Evolutionary conservation across 352 stramenopile genomes (phyloP).

Genomic region (Phytophthora uliginosa): DNA sequence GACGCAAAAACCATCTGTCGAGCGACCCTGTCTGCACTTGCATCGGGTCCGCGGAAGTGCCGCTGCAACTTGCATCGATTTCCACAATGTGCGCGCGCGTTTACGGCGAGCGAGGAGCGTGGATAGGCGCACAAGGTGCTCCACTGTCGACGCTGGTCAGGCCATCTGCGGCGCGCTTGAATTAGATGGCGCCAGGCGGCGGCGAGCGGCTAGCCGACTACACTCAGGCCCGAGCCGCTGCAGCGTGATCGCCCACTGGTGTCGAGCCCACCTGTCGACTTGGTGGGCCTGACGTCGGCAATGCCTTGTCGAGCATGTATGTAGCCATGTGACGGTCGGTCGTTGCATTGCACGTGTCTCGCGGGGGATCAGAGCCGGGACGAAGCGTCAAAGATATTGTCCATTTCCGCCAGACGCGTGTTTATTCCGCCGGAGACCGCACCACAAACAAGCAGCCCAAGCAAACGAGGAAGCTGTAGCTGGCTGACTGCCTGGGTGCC

Average conservation of each 20-base stretch:
- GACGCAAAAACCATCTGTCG: background rate
- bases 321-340: background rate
- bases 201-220: background rate
- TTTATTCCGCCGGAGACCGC: background rate
- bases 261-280: background rate
- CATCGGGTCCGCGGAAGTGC: background rate
- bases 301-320: background rate
- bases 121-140: background rate
- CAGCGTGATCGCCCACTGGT: background rate
- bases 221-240: background rate
- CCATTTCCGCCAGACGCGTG: background rate
- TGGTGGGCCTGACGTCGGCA: background rate
- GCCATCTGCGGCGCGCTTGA: slow-evolving; percentile 9
- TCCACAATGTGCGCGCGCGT: slow-evolving; percentile 10
- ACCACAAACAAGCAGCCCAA: background rate
- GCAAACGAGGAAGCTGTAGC: background rate
- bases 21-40: background rate
- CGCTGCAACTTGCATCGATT: slow-evolving; percentile 11
- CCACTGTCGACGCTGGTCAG: background rate
- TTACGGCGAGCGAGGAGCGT: slow-evolving; percentile 8
- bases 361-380: background rate
- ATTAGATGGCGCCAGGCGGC: background rate
- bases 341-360: background rate
- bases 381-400: background rate
- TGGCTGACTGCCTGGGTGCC: background rate